Conservation (phyloP, 2,329 filamentous ascomycete species). For the Colletotrichum falcatum region DNA sequence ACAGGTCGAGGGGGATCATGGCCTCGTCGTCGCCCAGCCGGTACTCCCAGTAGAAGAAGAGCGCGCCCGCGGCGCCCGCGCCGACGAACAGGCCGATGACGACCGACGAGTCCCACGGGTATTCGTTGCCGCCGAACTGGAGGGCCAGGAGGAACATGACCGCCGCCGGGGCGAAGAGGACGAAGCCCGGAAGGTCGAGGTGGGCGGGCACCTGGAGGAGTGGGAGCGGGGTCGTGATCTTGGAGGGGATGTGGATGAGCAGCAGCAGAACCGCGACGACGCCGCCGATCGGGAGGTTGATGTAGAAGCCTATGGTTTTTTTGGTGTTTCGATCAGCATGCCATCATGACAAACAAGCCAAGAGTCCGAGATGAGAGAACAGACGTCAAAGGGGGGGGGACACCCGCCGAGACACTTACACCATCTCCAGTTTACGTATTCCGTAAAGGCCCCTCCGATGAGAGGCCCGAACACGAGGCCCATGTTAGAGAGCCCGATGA, state of each 20-base stretch:
- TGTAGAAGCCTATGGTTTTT: constrained; percentile 53
- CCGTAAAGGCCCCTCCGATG: constrained; percentile 56
- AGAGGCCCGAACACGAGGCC: constrained; percentile 62
- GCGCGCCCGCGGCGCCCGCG: constrained; percentile 46
- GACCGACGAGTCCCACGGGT: constrained; percentile 53
- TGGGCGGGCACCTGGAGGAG: constrained; percentile 46
- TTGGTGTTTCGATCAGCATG: not conserved
- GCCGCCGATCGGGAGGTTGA: constrained; percentile 60
- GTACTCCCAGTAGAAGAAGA: constrained; percentile 58
- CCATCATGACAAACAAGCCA: not conserved
- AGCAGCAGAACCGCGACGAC: constrained; percentile 50
- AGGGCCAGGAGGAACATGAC: constrained; percentile 59
- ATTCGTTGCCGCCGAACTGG: constrained; percentile 56
- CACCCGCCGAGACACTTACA: constrained; percentile 46
- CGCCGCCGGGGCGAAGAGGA: constrained; percentile 55
- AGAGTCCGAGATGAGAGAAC: not conserved
- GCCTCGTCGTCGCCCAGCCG: constrained; percentile 56
- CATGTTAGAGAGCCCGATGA: constrained; percentile 51
- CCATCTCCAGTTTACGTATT: constrained; percentile 56
- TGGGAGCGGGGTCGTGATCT: constrained; percentile 48
- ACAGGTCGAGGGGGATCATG: constrained; percentile 61
- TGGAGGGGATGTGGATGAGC: constrained; percentile 53
- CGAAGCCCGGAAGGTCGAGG: constrained; percentile 58
- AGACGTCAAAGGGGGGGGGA: too few species aligned
- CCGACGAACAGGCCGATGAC: constrained; percentile 58